phyloP scores from a whole-genome alignment of 148 eudicot genomes.

The Spergularia bocconei region DNA sequence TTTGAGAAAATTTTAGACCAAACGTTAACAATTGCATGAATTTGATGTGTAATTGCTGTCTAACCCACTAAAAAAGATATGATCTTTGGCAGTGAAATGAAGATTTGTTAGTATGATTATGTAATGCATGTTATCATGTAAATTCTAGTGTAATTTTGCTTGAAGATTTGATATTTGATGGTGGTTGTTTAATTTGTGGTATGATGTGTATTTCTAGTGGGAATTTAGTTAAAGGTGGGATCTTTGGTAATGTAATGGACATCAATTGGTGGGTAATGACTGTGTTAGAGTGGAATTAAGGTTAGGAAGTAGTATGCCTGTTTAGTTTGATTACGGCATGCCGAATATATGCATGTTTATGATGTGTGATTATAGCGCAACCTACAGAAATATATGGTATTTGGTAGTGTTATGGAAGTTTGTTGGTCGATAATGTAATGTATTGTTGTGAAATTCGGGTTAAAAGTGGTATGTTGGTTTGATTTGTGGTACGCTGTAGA shows the following conservation, averaged over 20 bases:
- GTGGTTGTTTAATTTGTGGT: no score
- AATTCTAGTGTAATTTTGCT: background rate
- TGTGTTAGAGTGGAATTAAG: background rate
- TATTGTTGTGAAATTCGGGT: background rate
- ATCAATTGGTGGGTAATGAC: background rate
- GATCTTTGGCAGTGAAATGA: slow-evolving; percentile 2
- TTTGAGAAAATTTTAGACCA: no score
- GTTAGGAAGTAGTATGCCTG: background rate
- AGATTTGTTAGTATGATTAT: background rate
- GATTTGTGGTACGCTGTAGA: background rate
- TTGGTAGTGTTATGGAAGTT: background rate
- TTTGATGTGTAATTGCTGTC: background rate
- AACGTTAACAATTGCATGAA: background rate
- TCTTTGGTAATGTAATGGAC: background rate
- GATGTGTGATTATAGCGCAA: background rate
- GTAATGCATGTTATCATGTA: background rate
- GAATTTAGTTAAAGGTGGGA: background rate
- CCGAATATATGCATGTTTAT: background rate
- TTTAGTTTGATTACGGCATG: background rate
- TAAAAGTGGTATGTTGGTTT: background rate
- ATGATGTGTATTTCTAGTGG: no score
- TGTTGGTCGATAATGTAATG: background rate
- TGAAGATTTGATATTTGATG: background rate
- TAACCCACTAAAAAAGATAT: background rate
- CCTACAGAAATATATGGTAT: background rate